A percentile compares a stretch with the other conserved stretches of the same genome.
phyloP scores from a whole-genome alignment of 2,329 filamentous ascomycete species.

The Pyrenochaeta sp. region DNA sequence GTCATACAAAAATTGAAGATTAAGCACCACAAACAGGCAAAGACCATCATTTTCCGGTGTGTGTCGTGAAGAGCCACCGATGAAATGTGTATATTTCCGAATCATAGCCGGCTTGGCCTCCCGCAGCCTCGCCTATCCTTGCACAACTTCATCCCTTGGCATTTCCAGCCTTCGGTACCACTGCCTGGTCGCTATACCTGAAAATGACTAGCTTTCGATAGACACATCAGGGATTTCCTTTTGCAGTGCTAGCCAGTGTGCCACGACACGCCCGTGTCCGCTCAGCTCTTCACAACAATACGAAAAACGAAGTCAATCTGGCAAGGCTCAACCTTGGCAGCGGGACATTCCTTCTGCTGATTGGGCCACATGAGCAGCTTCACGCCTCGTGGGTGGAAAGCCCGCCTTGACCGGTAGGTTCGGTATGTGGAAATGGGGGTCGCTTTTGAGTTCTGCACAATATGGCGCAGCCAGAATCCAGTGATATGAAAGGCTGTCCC shows the following conservation, averaged over 20 bases:
- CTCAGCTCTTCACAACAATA: conserved; percentile 20
- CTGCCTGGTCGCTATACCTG: conserved; percentile 14
- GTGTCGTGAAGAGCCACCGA: neutral
- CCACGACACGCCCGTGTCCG: conserved; percentile 28
- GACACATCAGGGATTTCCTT: conserved; percentile 25
- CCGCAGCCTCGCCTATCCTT: conserved; percentile 22
- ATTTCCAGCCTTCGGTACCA: conserved; percentile 9
- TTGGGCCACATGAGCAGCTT: conserved; percentile 15
- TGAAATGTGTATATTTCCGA: neutral
- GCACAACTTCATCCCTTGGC: conserved; percentile 10
- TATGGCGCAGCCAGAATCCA: neutral
- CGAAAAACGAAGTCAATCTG: conserved; percentile 17
- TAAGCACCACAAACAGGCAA: too few relatives aligned
- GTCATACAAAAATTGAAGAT: too few relatives aligned
- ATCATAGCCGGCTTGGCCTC: neutral
- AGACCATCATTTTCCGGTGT: neutral
- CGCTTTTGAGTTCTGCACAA: conserved; percentile 8
- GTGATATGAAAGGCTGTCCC: conserved; percentile 15
- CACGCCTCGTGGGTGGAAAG: conserved; percentile 10
- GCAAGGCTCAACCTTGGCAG: conserved; percentile 17
- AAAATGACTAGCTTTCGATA: conserved; percentile 23
- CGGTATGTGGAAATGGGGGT: conserved; percentile 3
- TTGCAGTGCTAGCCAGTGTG: conserved; percentile 20
- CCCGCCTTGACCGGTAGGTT: conserved; percentile 20
- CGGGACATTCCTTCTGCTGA: conserved; percentile 7